These are phyloP conservation scores for Lyophyllum shimeji DNA, from an alignment of 768 basidiomycete genomes.

Conservation along the genomic window DNA sequence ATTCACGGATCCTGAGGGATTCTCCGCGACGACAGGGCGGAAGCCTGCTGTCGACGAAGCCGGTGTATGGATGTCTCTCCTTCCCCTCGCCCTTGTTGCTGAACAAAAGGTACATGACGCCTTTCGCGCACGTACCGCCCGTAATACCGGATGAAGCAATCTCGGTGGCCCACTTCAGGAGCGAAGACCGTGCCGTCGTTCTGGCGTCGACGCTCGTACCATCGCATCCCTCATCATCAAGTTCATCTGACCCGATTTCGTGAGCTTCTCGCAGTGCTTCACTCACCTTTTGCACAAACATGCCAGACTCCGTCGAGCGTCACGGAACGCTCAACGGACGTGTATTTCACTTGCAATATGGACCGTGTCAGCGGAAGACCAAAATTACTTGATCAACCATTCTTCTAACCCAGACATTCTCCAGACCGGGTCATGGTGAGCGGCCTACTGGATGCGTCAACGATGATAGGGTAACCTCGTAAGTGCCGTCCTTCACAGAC, in stretches of 20 bases:
- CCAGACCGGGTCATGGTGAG: conserved; percentile 37
- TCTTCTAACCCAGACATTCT: conserved; percentile 47
- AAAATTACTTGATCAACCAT: conserved; percentile 63
- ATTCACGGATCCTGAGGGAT: conserved; percentile 65
- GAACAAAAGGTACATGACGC: conserved; percentile 36
- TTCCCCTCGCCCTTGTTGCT: neutral
- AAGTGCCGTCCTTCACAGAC: conserved; percentile 20
- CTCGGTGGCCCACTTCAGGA: conserved; percentile 65
- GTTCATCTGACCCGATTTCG: conserved; percentile 60
- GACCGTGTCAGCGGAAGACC: conserved; percentile 49
- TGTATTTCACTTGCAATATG: conserved; percentile 52
- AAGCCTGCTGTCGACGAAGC: conserved; percentile 51
- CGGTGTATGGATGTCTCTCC: conserved; percentile 25
- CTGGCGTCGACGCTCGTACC: conserved; percentile 58
- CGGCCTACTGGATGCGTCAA: conserved; percentile 35
- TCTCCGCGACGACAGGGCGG: conserved; percentile 48
- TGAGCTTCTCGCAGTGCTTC: no score
- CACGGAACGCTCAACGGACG: no score
- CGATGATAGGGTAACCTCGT: conserved; percentile 37
- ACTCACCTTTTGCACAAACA: no score
- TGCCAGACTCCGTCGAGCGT: conserved; percentile 59
- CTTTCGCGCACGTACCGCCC: conserved; percentile 52
- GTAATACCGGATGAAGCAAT: conserved; percentile 37
- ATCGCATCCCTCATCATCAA: conserved; percentile 38
- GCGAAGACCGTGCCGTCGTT: conserved; percentile 56